Percentiles rank a stretch among this genome's conserved stretches.
Conservation (phyloP, 352 stramenopile genomes). For the Phytophthora rubi region DNA sequence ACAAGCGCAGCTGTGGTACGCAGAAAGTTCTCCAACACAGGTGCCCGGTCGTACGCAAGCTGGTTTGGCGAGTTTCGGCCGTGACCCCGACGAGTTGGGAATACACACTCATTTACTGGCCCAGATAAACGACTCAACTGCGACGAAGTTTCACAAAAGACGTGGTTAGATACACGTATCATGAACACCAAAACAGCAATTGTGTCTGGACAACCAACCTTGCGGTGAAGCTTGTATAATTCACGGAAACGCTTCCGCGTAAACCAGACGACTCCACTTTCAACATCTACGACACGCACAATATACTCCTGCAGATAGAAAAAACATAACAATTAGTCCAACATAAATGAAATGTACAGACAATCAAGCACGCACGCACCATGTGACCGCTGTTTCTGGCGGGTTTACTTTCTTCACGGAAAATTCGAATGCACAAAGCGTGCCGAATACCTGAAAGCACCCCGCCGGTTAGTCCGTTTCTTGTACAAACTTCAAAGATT, state of each 20-base stretch:
- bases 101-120: slow-evolving; percentile 70
- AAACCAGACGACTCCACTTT: slow-evolving; percentile 88
- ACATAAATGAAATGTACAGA: not conserved
- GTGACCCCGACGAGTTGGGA: slow-evolving; percentile 68
- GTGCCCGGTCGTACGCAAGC: slow-evolving; percentile 72
- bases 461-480: slow-evolving; percentile 3
- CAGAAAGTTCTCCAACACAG: slow-evolving; percentile 81
- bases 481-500: not conserved
- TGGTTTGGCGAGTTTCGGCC: slow-evolving; percentile 61
- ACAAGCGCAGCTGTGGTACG: slow-evolving; percentile 74
- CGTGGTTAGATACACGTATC: slow-evolving; percentile 6
- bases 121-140: slow-evolving; percentile 77
- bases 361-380: slow-evolving; percentile 36
- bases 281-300: slow-evolving; percentile 84
- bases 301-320: slow-evolving; percentile 72
- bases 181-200: not conserved
- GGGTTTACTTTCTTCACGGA: slow-evolving; percentile 66
- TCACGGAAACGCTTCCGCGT: slow-evolving; percentile 84
- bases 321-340: slow-evolving; percentile 2
- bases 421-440: slow-evolving; percentile 79
- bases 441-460: slow-evolving; percentile 68
- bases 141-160: not conserved
- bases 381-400: slow-evolving; percentile 68
- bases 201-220: slow-evolving; percentile 43
- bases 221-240: slow-evolving; percentile 83